These are phyloP conservation scores for Prototheca wickerhamii DNA, from an alignment of 163 green algal species.

Conservation along the genomic window DNA sequence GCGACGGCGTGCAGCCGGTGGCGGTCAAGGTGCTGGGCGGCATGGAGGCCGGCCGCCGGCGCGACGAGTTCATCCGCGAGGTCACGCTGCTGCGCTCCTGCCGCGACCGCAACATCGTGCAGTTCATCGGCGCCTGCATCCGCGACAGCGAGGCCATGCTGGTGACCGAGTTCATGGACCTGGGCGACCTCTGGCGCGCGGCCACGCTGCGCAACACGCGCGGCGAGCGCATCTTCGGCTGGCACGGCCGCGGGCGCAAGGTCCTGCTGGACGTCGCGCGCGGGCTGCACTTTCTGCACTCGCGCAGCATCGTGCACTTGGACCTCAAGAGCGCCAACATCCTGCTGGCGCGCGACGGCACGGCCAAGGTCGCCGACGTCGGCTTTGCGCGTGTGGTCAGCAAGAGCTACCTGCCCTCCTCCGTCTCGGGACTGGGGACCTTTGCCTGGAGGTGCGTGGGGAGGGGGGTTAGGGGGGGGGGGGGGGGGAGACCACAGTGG, in stretches of 20 bases:
- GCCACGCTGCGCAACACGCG: conserved; percentile 12
- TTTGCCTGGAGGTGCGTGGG: conserved; percentile 29
- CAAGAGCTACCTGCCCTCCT: conserved; percentile 16
- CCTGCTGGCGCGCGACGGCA: conserved; percentile 37
- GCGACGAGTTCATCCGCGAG: conserved; percentile 36
- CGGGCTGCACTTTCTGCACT: conserved; percentile 30
- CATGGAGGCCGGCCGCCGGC: conserved; percentile 15
- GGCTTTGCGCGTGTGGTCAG: conserved; percentile 31
- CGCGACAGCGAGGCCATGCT: conserved; percentile 23
- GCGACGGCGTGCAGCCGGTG: conserved; percentile 34
- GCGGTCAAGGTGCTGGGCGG: conserved; percentile 41
- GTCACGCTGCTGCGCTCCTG: conserved; percentile 41
- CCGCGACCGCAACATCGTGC: conserved; percentile 49
- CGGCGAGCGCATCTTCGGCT: conserved; percentile 29
- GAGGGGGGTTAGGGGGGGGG: not conserved
- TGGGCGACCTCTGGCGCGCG: conserved; percentile 33
- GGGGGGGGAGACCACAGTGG: not conserved
- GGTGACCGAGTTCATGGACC: conserved; percentile 34
- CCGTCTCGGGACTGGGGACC: conserved; percentile 20
- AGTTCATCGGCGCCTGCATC: conserved; percentile 28
- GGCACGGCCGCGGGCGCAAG: conserved; percentile 15
- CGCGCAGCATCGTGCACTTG: conserved; percentile 19
- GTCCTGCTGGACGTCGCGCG: conserved; percentile 22
- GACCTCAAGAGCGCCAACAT: conserved; percentile 41
- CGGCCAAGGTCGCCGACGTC: conserved; percentile 49